Percentiles rank a stretch among this genome's conserved stretches.
phyloP scores from a whole-genome alignment of 1,284 basidiomycete species.

The Boletus mariae region DNA sequence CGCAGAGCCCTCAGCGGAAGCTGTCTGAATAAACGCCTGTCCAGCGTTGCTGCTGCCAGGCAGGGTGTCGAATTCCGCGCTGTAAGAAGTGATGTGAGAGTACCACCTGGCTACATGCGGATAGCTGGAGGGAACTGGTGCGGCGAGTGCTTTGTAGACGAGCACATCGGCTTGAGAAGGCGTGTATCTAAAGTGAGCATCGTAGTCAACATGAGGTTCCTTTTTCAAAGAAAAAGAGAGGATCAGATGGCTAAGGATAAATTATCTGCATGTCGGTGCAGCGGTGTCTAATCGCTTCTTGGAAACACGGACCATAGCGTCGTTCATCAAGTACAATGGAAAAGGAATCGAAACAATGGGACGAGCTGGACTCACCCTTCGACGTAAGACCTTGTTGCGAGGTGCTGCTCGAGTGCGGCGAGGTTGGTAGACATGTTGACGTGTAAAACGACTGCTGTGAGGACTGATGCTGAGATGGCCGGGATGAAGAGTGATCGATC shows the following conservation, averaged over 20 bases:
- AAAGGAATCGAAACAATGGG: conserved; percentile 1
- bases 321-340: conserved; percentile 62
- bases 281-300: conserved; percentile 98
- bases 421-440: conserved; percentile 69
- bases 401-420: conserved; percentile 79
- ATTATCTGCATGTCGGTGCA: conserved; percentile 78
- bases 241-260: conserved; percentile 85
- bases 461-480: conserved; percentile 21
- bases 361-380: conserved; percentile 72
- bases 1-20: conserved; percentile 40
- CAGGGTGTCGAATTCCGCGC: conserved; percentile 72
- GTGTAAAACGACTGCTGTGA: conserved; percentile 16
- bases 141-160: conserved; percentile 79
- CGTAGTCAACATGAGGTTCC: conserved; percentile 11
- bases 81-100: conserved; percentile 88
- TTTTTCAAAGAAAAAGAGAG: conserved; percentile 16
- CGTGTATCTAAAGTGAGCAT: conserved; percentile 63
- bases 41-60: conserved; percentile 85
- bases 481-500: conserved; percentile 32
- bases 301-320: conserved; percentile 99
- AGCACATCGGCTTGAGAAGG: conserved; percentile 96
- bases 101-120: conserved; percentile 92
- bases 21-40: conserved; percentile 62
- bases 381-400: conserved; percentile 82
- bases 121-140: conserved; percentile 64